Evolutionary conservation across 345 rosid genomes (phyloP), one percentile per base, ranked within the genome.

Genomic region (Raphanus raphanistrum): DNA sequence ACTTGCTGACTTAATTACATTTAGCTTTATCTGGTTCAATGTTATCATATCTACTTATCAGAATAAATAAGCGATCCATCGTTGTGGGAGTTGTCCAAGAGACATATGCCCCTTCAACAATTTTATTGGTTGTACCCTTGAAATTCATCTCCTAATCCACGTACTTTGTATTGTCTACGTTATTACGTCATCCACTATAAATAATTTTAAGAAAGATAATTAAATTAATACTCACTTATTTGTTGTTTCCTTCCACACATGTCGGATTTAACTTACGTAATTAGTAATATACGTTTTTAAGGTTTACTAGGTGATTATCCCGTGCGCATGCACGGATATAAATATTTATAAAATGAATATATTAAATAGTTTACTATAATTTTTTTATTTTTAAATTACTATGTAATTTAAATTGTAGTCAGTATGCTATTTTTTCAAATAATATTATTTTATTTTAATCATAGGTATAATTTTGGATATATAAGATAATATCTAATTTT

Each of bases 31-130:
- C 12, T 38, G 45, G 45, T 38, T 38, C 41, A 35, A 35, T 35
- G 9, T 35, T 35, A 35, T 35, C 45, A 38, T 38, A 38, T 38
- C 45, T 38, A 38, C 45, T 38, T 38, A 38, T 38, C 45, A 38
- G 45, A 38, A 43, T 15, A 25, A 10, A 69, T 41, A 77, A 74
- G 43, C 54, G 68, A 68, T 73, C 82, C 78, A 73, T 79, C 70
- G 70, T 50, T 25, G 59, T 79, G 67, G 82, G 75, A 79, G 75
- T 38, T 38, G 73, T 65, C 29, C 75, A 76, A 73, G 82, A 77
- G 83, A 68, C 85, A 73, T 58, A 71, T 77, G 86, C 68, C 85
- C 62, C 83, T 80, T 82, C 84, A 68, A 29, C 31, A 2, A 57
- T 48, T 58, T 76, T 72, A 71, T n/a, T 62, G 71, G 86, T 68